Evolutionary conservation across 805 yeast species (phyloP).

Genomic region (Metschnikowia chrysomelidarum): DNA sequence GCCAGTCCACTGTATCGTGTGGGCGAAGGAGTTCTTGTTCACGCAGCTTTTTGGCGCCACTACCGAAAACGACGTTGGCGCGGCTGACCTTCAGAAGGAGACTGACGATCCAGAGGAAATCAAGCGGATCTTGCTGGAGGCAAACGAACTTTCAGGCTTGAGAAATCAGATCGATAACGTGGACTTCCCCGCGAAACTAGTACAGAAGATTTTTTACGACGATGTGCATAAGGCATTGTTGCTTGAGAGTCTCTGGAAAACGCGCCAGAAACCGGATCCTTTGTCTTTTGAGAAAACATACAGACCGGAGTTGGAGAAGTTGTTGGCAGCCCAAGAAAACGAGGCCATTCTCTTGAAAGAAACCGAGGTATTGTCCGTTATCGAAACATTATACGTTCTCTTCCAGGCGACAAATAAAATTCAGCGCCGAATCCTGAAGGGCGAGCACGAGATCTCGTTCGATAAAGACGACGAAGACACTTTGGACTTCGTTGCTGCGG

Average conservation of each 20-base stretch:
- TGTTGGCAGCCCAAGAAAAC: conserved; percentile 21
- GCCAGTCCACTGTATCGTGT: conserved; percentile 93
- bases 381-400: conserved; percentile 64
- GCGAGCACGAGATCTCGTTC: conserved; percentile 52
- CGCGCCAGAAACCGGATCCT: conserved; percentile 67
- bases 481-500: conserved; percentile 78
- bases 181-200: conserved; percentile 39
- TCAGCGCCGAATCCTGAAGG: conserved; percentile 44
- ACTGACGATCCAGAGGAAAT: conserved; percentile 65
- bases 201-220: conserved; percentile 59
- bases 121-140: conserved; percentile 61
- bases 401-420: conserved; percentile 47
- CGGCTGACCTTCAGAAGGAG: conserved; percentile 40
- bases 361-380: conserved; percentile 56
- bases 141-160: conserved; percentile 55
- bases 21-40: conserved; percentile 94
- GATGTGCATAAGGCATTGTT: conserved; percentile 74
- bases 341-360: conserved; percentile 25
- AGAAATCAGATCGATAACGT: conserved; percentile 19
- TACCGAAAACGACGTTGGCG: conserved; percentile 20
- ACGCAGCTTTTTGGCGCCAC: conserved; percentile 70
- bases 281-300: conserved; percentile 34
- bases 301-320: conserved; percentile 13
- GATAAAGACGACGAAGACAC: conserved; percentile 97
- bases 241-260: conserved; percentile 77